Percentiles rank a stretch among this genome's conserved stretches.
Conservation (phyloP, 306 rosid genomes). For the Cicer bijugum region DNA sequence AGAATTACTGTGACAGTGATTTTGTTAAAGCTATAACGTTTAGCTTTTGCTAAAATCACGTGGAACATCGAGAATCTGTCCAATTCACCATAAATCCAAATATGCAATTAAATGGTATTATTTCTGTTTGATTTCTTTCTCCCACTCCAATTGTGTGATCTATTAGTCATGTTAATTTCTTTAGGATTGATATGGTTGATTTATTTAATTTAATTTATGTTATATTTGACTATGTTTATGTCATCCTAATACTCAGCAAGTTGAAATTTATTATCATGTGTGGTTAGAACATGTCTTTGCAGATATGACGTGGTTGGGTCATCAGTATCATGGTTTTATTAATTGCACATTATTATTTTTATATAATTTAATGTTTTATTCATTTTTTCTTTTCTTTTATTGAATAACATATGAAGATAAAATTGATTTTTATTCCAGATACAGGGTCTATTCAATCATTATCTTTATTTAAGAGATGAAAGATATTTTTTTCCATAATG, state of each 20-base stretch:
- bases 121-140: slow-evolving; percentile 8
- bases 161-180: slow-evolving; percentile 13
- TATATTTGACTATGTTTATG: background rate
- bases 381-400: background rate
- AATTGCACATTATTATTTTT: background rate
- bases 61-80: background rate
- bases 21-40: background rate
- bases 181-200: slow-evolving; percentile 15
- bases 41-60: background rate
- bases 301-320: slow-evolving; percentile 11
- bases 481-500: slow-evolving; percentile 17
- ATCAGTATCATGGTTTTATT: slow-evolving; percentile 18
- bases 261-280: slow-evolving; percentile 34
- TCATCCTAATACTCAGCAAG: background rate
- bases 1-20: background rate
- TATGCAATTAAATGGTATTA: background rate
- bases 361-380: background rate
- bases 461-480: slow-evolving; percentile 6
- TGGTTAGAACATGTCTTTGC: background rate
- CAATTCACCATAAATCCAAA: background rate
- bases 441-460: slow-evolving; percentile 29
- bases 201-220: slow-evolving; percentile 16
- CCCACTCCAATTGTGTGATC: slow-evolving; percentile 17
- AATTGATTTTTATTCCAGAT: slow-evolving; percentile 21
- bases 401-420: slow-evolving; percentile 1